Conservation (phyloP, 805 yeast species). For the Yamadazyma sp. region DNA sequence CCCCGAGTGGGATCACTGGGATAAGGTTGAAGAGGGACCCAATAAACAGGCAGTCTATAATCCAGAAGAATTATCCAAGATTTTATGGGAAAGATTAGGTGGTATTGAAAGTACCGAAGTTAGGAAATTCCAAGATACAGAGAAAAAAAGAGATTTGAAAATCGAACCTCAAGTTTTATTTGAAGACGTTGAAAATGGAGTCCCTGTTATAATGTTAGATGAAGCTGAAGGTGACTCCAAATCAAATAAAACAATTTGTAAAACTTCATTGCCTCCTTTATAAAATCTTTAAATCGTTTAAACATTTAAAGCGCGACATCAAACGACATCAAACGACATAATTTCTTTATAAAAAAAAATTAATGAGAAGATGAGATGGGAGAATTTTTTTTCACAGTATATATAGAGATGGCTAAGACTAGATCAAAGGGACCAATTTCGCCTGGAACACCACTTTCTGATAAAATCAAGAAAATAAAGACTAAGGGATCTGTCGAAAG, state of each 20-base stretch:
- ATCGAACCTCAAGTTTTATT: slow-evolving; percentile 36
- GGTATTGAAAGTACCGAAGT: slow-evolving; percentile 36
- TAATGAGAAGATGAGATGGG: slow-evolving; percentile 17
- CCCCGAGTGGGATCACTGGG: slow-evolving; percentile 43
- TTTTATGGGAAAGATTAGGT: slow-evolving; percentile 44
- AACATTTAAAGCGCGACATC: slow-evolving; percentile 1
- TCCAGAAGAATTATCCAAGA: slow-evolving; percentile 38
- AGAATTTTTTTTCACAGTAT: slow-evolving; percentile 8
- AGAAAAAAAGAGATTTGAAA: slow-evolving; percentile 17
- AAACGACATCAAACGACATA: not conserved
- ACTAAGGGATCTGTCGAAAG: slow-evolving; percentile 18
- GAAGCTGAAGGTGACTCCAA: slow-evolving; percentile 14
- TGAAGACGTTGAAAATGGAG: slow-evolving; percentile 33
- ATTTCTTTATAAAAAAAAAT: not conserved
- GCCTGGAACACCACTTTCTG: slow-evolving; percentile 24
- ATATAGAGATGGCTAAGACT: slow-evolving; percentile 27
- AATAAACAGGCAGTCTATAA: slow-evolving; percentile 31
- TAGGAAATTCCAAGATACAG: slow-evolving; percentile 20
- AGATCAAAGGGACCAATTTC: slow-evolving; percentile 27
- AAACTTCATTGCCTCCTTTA: slow-evolving; percentile 36
- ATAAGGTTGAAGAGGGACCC: slow-evolving; percentile 41
- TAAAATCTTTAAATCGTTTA: too few relatives aligned
- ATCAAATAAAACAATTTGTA: slow-evolving; percentile 20
- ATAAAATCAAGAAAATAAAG: slow-evolving; percentile 20
- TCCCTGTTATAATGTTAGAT: slow-evolving; percentile 41